Evolutionary conservation across 2,329 filamentous ascomycete species (phyloP).

Genomic region (Colletotrichum tabaci): DNA sequence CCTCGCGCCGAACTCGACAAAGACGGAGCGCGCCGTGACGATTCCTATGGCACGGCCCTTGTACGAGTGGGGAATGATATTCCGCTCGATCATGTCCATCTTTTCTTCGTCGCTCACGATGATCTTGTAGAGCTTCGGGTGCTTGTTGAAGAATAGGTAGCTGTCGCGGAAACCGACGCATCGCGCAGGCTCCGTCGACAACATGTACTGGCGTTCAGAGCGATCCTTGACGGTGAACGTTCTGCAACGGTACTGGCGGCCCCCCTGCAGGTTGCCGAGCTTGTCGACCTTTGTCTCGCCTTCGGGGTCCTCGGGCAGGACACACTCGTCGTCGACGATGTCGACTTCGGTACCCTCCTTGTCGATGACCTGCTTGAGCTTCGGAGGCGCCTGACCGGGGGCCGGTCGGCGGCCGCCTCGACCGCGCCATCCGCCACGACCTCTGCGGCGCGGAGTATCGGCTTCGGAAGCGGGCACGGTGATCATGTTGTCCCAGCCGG

Average conservation of each 20-base stretch:
- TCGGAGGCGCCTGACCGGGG: conserved; percentile 79
- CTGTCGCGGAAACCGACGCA: conserved; percentile 98
- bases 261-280: conserved; percentile 84
- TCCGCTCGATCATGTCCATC: conserved; percentile 93
- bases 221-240: conserved; percentile 92
- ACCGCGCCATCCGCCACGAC: conserved; percentile 80
- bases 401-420: conserved; percentile 78
- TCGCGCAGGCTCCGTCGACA: conserved; percentile 96
- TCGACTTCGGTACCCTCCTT: conserved; percentile 94
- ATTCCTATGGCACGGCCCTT: conserved; percentile 98
- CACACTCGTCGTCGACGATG: conserved; percentile 92
- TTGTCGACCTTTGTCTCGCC: conserved; percentile 96
- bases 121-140: conserved; percentile 96
- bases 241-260: conserved; percentile 93
- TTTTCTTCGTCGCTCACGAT: conserved; percentile 99
- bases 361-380: conserved; percentile 88
- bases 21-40: conserved; percentile 95
- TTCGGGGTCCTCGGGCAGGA: conserved; percentile 86
- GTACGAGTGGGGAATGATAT: conserved; percentile 98
- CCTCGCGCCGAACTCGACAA: conserved; percentile 93
- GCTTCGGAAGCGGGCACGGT: conserved; percentile 68
- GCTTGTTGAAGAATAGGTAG: conserved; percentile 99
- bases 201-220: conserved; percentile 92
- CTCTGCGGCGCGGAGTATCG: conserved; percentile 74
- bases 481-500: conserved; percentile 80